A percentile compares a stretch with the other conserved stretches of the same genome.
These are phyloP conservation scores for Ceratocystis eucalypticola DNA, from an alignment of 2,329 filamentous ascomycete species.

Conservation along the genomic window DNA sequence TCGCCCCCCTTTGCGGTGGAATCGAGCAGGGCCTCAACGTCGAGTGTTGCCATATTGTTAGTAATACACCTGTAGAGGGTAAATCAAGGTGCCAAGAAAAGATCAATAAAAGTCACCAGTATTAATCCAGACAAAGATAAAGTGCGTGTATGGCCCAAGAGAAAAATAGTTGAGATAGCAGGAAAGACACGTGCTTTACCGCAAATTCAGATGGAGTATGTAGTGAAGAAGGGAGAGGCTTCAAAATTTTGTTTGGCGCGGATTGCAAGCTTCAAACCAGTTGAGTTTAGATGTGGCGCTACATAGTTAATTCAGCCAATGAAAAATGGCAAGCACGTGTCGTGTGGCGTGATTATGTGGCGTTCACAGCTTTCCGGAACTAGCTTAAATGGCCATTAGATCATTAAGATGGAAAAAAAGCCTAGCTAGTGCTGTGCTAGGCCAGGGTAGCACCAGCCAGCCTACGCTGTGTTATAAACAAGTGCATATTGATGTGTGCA, in stretches of 20 bases:
- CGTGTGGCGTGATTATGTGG: constrained; percentile 1
- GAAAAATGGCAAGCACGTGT: background rate
- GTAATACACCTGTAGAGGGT: background rate
- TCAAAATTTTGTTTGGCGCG: constrained; percentile 6
- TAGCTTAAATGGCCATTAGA: constrained; percentile 6
- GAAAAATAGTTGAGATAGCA: background rate
- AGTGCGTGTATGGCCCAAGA: background rate
- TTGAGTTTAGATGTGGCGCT: constrained; percentile 9
- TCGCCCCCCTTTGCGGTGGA: constrained; percentile 55
- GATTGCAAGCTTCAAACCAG: constrained; percentile 4
- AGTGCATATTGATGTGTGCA: too few relatives aligned
- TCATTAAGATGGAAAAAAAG: background rate
- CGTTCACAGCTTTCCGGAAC: background rate
- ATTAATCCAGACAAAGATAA: background rate
- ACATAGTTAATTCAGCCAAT: background rate
- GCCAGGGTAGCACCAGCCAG: background rate
- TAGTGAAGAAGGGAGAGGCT: background rate
- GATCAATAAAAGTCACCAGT: background rate
- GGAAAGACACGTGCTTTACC: background rate
- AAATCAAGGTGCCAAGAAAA: background rate
- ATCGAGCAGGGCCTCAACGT: constrained; percentile 85
- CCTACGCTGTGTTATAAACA: background rate
- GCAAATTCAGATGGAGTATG: background rate
- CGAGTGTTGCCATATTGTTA: constrained; percentile 37
- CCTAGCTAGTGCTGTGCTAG: background rate